A percentile compares a stretch with the other conserved stretches of the same genome.
phyloP scores from a whole-genome alignment of 352 stramenopile species.

The Phytophthora pluvialis region DNA sequence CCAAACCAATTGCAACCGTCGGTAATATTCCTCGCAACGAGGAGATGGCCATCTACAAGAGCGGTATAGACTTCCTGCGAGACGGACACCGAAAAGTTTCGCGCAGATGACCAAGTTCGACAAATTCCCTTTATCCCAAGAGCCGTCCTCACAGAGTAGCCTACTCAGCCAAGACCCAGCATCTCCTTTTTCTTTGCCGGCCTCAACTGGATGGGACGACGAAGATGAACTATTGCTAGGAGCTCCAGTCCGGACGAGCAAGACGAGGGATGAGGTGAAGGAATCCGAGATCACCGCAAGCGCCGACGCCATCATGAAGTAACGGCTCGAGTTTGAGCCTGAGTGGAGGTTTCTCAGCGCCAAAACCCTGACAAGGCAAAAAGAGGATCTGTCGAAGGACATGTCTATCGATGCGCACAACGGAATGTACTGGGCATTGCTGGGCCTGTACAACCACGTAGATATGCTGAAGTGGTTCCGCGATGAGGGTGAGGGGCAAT shows the following conservation, averaged over 20 bases:
- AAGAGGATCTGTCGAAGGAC: no score
- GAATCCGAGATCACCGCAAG: conserved; percentile 11
- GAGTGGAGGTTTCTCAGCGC: no score
- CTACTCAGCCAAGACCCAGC: conserved; percentile 5
- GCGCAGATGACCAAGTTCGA: neutral
- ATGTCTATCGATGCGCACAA: neutral
- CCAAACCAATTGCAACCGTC: neutral
- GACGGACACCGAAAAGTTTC: neutral
- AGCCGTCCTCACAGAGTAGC: neutral
- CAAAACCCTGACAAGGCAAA: no score
- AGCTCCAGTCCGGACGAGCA: neutral
- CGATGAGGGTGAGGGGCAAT: neutral
- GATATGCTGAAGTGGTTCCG: conserved; percentile 6
- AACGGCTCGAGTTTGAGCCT: no score
- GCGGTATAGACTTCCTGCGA: no score
- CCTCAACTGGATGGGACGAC: conserved; percentile 12
- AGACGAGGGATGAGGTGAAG: conserved; percentile 5
- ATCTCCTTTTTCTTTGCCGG: neutral
- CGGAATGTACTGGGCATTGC: neutral
- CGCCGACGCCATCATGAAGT: neutral
- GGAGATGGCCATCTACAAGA: no score
- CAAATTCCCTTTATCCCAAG: neutral
- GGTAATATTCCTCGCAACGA: no score
- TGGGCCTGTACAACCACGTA: neutral
- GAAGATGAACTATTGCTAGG: conserved; percentile 11